A percentile compares a stretch with the other conserved stretches of the same genome.
phyloP scores from a whole-genome alignment of 2,329 filamentous ascomycete genomes.

The Cadophora luteo-olivacea region DNA sequence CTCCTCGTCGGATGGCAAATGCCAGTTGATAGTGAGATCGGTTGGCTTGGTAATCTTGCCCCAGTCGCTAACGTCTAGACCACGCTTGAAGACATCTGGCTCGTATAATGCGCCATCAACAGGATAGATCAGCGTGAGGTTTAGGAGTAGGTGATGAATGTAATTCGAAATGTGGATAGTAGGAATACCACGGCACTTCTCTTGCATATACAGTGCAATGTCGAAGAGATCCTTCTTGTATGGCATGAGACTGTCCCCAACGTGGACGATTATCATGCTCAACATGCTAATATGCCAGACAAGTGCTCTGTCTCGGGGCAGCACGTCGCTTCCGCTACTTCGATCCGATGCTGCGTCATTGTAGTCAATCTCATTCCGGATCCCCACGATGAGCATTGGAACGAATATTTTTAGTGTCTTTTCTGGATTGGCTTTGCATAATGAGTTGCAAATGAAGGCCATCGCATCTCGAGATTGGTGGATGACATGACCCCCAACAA shows the following conservation, averaged over 20 bases:
- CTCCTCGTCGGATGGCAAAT: slow-evolving; percentile 80
- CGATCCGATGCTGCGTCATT: slow-evolving; percentile 95
- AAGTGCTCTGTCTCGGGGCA: slow-evolving; percentile 88
- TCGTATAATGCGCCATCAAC: slow-evolving; percentile 90
- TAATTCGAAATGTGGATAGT: slow-evolving; percentile 98
- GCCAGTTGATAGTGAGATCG: slow-evolving; percentile 88
- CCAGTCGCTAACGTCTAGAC: slow-evolving; percentile 83
- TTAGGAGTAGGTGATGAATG: slow-evolving; percentile 93
- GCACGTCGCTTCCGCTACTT: slow-evolving; percentile 90
- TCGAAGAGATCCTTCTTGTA: slow-evolving; percentile 90
- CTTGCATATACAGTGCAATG: slow-evolving; percentile 95
- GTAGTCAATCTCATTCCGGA: slow-evolving; percentile 95
- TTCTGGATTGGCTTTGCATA: slow-evolving; percentile 94
- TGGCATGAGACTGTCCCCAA: slow-evolving; percentile 86
- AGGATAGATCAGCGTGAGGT: slow-evolving; percentile 92
- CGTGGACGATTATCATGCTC: slow-evolving; percentile 97
- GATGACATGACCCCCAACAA: slow-evolving; percentile 92
- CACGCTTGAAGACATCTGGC: slow-evolving; percentile 71
- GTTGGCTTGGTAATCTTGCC: slow-evolving; percentile 76
- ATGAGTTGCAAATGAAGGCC: slow-evolving; percentile 96
- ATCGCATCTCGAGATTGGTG: slow-evolving; percentile 97
- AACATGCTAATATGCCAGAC: slow-evolving; percentile 98
- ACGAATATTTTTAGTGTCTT: slow-evolving; percentile 92
- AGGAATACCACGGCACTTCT: slow-evolving; percentile 90
- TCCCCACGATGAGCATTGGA: slow-evolving; percentile 88